Base-by-base conservation (phyloP, 2,329 filamentous ascomycete genomes). In the Pseudogymnoascus sp. region DNA sequence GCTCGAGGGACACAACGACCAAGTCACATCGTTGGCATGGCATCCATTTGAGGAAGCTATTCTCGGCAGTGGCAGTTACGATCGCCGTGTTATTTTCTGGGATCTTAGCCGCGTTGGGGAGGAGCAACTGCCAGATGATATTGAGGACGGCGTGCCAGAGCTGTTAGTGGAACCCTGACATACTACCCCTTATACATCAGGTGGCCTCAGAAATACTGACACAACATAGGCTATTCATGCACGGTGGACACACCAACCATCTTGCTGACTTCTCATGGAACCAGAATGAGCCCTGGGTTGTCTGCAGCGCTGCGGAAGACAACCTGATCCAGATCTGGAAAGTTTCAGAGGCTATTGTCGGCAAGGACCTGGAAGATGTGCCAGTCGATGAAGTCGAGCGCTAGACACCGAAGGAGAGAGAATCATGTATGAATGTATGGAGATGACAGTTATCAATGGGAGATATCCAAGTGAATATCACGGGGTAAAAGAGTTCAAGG, bases 181-280 rank as follows among this genome's bases (percentile, higher is more conserved):
- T 38, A 37, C 11, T 58, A 58, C 35, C 35, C 35, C 35, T 16
- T 39, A 28, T 18, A 34, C 47, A 62, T 60, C 43, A 22, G 60
- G 25, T 54, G 28, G 47, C 14, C 3, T 47, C 63, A 43, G 64
- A 38, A 11, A 18, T 25, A 61, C 61, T 63, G 16, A 63, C 37
- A 39, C 6, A 54, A 11, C 41, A 47, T 64, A 91, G 89, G 54
- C 78, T 99, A 1, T 99, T 99, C 76, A 97, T 99, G 92, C 94
- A 99, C 70, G 94, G 94, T 64, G 94, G 94, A 32, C 95, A 99
- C 77, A 99, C 94, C 9, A 97, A 97, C 76, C 89, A 95, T 67
- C 85, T 99, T 64, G 91, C 90, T 35, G 95, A 99, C 75, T 99
- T 99, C 71, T 93, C 89, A 76, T 99, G 93, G 93, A 99, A 99